Conservation (phyloP, 2,329 filamentous ascomycete species). For the Fusarium papillatum region DNA sequence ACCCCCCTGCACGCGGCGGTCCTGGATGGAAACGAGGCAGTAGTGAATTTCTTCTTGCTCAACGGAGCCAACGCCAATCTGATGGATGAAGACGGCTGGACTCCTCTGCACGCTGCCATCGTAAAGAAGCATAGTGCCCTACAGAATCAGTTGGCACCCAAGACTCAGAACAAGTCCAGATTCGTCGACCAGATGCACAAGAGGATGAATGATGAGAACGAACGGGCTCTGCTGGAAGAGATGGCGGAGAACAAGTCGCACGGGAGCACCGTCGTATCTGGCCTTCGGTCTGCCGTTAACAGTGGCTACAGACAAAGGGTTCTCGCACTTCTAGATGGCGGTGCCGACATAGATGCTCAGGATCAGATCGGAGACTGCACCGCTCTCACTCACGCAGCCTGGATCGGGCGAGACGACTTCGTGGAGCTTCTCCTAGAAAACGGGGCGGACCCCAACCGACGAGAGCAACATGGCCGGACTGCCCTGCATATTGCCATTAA, state of each 20-base stretch:
- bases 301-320: slow-evolving; percentile 21
- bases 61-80: too few species aligned
- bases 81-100: not conserved
- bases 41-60: too few species aligned
- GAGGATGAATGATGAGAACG: slow-evolving; percentile 10
- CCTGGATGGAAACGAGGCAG: too few species aligned
- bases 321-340: slow-evolving; percentile 8
- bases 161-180: not conserved
- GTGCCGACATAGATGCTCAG: slow-evolving; percentile 22
- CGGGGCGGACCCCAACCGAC: slow-evolving; percentile 16
- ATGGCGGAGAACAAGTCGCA: slow-evolving; percentile 28
- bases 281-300: slow-evolving; percentile 29
- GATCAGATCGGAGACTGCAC: slow-evolving; percentile 18
- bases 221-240: slow-evolving; percentile 18
- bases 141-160: not conserved
- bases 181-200: not conserved
- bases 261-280: slow-evolving; percentile 24
- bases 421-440: slow-evolving; percentile 21
- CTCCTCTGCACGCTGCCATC: slow-evolving; percentile 20
- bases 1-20: too few species aligned
- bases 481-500: slow-evolving; percentile 20
- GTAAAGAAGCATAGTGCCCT: slow-evolving; percentile 4
- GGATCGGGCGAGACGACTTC: slow-evolving; percentile 9
- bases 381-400: slow-evolving; percentile 18
- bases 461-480: slow-evolving; percentile 16